Percentiles rank a stretch among this genome's conserved stretches.
Evolutionary conservation across 768 basidiomycete genomes (phyloP).

Genomic region (Lentinula detonsa): DNA sequence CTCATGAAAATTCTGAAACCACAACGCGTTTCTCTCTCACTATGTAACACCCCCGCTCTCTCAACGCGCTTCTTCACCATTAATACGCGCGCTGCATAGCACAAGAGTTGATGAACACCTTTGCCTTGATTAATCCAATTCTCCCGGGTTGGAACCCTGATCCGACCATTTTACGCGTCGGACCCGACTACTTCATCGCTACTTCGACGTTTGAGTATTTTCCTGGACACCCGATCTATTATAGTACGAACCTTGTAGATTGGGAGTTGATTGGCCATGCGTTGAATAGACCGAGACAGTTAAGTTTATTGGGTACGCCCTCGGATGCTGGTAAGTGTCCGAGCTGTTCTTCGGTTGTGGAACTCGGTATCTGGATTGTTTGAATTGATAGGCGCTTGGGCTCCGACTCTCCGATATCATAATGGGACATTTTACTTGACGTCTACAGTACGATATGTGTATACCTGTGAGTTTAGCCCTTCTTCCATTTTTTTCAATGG

Average conservation of each 20-base stretch:
- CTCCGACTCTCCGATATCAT: conserved; percentile 29
- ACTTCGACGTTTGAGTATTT: conserved; percentile 35
- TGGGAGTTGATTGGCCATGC: conserved; percentile 34
- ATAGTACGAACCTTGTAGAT: conserved; percentile 27
- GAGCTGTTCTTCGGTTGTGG: no score
- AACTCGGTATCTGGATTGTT: neutral
- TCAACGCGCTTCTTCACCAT: neutral
- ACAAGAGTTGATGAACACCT: neutral
- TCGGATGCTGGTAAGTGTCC: conserved; percentile 25
- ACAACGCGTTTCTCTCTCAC: no score
- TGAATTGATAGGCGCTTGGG: conserved; percentile 25
- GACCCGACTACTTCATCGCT: conserved; percentile 30
- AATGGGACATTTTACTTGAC: conserved; percentile 27
- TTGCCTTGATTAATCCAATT: conserved; percentile 26
- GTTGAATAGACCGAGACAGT: conserved; percentile 27
- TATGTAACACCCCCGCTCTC: no score
- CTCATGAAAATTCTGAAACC: no score
- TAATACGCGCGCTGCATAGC: neutral
- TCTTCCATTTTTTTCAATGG: neutral
- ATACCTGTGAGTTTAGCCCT: conserved; percentile 22
- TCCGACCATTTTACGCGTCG: conserved; percentile 32
- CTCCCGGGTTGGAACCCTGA: conserved; percentile 37
- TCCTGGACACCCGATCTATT: conserved; percentile 36
- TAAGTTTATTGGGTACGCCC: conserved; percentile 29
- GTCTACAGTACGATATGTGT: conserved; percentile 31